Evolutionary conservation across 1,284 basidiomycete species (phyloP).

Genomic region (Ganoderma lingzhi): DNA sequence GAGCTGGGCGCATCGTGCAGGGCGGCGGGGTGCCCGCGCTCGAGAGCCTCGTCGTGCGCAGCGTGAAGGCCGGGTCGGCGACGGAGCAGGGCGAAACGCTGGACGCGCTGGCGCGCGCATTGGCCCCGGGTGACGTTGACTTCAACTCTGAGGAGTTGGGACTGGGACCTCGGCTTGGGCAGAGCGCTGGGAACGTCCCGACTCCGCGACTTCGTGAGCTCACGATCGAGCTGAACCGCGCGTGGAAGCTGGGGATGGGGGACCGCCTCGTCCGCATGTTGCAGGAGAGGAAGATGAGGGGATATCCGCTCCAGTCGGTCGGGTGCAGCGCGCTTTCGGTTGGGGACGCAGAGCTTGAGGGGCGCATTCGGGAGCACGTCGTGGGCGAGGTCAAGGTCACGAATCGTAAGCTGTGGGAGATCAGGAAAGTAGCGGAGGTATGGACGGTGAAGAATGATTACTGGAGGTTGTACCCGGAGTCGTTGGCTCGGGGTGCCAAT

Average conservation of each 20-base stretch:
- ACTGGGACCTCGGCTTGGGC: too few species aligned
- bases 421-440: neutral
- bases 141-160: too few species aligned
- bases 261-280: neutral
- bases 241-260: neutral
- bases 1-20: neutral
- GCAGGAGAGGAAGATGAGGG: neutral
- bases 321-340: neutral
- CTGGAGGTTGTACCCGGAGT: neutral
- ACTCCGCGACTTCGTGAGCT: neutral
- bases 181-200: too few species aligned
- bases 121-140: neutral
- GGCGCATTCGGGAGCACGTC: neutral
- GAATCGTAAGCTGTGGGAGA: neutral
- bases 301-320: neutral
- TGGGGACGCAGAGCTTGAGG: neutral
- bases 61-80: neutral
- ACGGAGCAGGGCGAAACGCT: neutral
- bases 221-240: slow-evolving; percentile 3
- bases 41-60: slow-evolving; percentile 2
- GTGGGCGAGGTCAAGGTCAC: neutral
- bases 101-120: neutral
- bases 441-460: neutral
- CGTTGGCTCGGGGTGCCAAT: neutral
- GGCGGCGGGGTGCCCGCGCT: neutral